Conservation (phyloP, 2,329 filamentous ascomycete genomes). For the Aspergillus pseudoviridinutans region DNA sequence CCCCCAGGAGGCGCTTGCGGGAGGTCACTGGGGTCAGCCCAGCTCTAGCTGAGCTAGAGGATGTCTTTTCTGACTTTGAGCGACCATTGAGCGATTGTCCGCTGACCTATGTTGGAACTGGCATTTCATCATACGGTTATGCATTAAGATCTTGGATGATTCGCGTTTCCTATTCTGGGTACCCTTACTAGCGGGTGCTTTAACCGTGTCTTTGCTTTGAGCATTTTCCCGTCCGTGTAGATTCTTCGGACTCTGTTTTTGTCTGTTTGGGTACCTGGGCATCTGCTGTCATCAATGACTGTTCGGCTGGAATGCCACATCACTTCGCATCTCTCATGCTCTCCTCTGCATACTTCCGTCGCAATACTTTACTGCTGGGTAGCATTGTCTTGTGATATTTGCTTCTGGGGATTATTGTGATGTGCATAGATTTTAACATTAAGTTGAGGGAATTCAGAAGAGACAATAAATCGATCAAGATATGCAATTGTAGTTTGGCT, state of each 20-base stretch:
- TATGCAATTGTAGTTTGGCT: not conserved
- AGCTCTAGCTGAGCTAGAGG: slow-evolving; percentile 26
- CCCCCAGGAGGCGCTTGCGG: slow-evolving; percentile 58
- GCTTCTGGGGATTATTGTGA: slow-evolving; percentile 5
- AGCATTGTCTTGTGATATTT: slow-evolving; percentile 2
- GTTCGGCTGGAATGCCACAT: not conserved
- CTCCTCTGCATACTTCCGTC: slow-evolving; percentile 1
- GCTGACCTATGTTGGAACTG: slow-evolving; percentile 33
- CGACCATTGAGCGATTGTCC: slow-evolving; percentile 20
- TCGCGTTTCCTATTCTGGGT: slow-evolving; percentile 12
- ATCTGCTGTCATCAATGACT: slow-evolving; percentile 15
- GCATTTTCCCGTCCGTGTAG: slow-evolving; percentile 36
- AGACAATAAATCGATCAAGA: slow-evolving; percentile 2
- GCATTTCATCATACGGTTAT: slow-evolving; percentile 19
- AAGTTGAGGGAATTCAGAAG: slow-evolving; percentile 4
- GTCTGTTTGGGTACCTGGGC: not conserved
- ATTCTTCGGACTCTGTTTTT: slow-evolving; percentile 11
- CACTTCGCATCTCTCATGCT: not conserved
- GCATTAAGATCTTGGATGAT: slow-evolving; percentile 1
- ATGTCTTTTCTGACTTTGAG: slow-evolving; percentile 5
- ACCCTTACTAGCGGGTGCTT: slow-evolving; percentile 19
- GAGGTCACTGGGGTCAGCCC: slow-evolving; percentile 42
- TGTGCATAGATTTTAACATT: slow-evolving; percentile 7
- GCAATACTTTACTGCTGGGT: slow-evolving; percentile 4
- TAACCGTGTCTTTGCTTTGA: slow-evolving; percentile 22